Evolutionary conservation across 345 rosid species (phyloP).

Genomic region (Adansonia digitata): DNA sequence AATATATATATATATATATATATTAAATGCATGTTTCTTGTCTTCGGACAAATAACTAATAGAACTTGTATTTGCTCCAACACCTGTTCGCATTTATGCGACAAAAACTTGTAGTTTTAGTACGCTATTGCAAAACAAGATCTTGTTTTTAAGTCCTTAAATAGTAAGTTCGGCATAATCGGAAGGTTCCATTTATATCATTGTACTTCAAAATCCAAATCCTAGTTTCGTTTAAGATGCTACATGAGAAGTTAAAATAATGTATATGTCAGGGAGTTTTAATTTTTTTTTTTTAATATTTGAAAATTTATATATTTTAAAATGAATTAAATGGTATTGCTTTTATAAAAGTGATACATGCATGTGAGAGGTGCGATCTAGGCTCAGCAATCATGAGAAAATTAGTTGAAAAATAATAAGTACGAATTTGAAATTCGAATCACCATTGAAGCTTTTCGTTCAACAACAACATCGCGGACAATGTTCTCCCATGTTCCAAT

Average conservation of each 20-base stretch:
- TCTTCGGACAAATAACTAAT: neutral
- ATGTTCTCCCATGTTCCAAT: neutral
- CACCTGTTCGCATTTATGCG: conserved; percentile 14
- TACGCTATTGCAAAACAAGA: too few species aligned
- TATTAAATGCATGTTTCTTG: neutral
- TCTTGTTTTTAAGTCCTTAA: neutral
- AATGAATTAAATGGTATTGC: neutral
- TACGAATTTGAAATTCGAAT: neutral
- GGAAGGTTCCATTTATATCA: neutral
- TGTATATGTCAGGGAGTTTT: too few species aligned
- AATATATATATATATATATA: neutral
- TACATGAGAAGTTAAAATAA: neutral
- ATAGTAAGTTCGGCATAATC: neutral
- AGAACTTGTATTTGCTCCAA: conserved; percentile 14
- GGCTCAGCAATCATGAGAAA: too few species aligned
- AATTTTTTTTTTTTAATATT: neutral
- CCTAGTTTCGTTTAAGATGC: too few species aligned
- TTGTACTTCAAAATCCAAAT: neutral
- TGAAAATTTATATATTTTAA: neutral
- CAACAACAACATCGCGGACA: neutral
- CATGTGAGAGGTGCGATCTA: too few species aligned
- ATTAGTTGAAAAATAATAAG: too few species aligned
- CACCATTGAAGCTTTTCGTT: neutral
- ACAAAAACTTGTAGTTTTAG: neutral
- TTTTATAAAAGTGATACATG: neutral